Evolutionary conservation across 352 stramenopile genomes (phyloP), one percentile per base, ranked within the genome.

Genomic region (Thraustochytrium aureum): DNA sequence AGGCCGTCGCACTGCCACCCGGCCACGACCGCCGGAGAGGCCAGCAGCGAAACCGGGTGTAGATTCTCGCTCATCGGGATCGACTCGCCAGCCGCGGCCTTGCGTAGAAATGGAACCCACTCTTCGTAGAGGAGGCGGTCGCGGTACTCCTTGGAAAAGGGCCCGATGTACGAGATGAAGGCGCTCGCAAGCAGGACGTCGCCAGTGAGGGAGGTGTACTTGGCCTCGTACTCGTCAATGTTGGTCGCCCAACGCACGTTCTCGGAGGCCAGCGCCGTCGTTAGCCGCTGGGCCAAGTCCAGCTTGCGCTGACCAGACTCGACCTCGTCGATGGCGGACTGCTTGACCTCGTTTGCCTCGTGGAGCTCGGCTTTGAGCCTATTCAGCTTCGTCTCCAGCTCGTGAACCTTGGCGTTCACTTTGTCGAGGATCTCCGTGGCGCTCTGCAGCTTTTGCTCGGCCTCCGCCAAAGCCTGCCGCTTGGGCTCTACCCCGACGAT

Each of bases 81-180:
- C 22, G 87, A 91, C 79, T 93, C 88, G 20, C 89, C 90, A 20
- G 89, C 90, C 0, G 92, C 90, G 10, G 92, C 92, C 79, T 93
- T 94, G 2, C 88, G 84, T 17, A 98, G 75, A 72, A 92, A 97
- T 2, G 91, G 91, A 7, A 96, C 88, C 89, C 95, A 98, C 74
- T 96, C 89, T 61, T 96, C 92, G 83, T 92, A 92, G 73, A 98
- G 94, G 3, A 98, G 87, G 64, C 95, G 90, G 75, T 97, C 92
- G 32, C 94, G 90, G 85, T 97, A 98, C 0, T 89, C 87, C 73
- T 97, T 97, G 1, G 93, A 97, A 83, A 98, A 98, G 1, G 94
- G 94, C 0, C 93, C 94, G 60, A 96, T 94, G 84, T 97, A 98
- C 56, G 91, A 97, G 81, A 98, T 97, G 83, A 98, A 98, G 10